Evolutionary conservation across 441 rosid genomes (phyloP).

Genomic region (Arabidopsis lyrata): DNA sequence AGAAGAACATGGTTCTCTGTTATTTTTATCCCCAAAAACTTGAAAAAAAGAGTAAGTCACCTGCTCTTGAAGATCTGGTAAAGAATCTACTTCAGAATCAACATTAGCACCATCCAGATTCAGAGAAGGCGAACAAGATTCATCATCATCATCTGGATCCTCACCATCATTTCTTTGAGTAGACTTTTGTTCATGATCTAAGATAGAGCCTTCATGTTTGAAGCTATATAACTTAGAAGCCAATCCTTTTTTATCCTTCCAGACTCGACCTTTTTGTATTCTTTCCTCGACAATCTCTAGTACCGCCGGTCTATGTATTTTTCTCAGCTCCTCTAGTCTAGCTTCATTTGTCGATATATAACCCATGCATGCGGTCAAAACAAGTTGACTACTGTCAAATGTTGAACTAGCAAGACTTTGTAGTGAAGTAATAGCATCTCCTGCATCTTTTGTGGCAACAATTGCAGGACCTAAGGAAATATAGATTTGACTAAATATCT

Average conservation of each 20-base stretch:
- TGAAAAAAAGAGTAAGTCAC: constrained; percentile 43
- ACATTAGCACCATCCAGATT: constrained; percentile 49
- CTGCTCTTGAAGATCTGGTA: constrained; percentile 78
- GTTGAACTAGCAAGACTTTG: constrained; percentile 78
- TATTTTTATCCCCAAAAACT: not conserved
- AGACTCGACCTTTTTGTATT: constrained; percentile 52
- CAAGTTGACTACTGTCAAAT: constrained; percentile 83
- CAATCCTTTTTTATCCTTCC: constrained; percentile 65
- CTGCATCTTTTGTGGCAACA: constrained; percentile 71
- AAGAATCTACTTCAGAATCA: constrained; percentile 52
- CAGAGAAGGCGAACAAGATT: constrained; percentile 45
- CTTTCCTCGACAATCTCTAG: constrained; percentile 59
- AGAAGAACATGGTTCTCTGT: too few species aligned
- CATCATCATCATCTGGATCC: constrained; percentile 41
- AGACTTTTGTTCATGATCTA: constrained; percentile 45
- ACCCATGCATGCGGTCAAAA: constrained; percentile 78
- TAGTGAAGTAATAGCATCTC: constrained; percentile 71
- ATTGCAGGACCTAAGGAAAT: constrained; percentile 68
- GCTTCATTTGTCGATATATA: constrained; percentile 64
- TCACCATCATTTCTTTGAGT: constrained; percentile 42
- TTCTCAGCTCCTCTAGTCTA: constrained; percentile 64
- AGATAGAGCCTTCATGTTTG: constrained; percentile 53
- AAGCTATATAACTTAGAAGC: constrained; percentile 71
- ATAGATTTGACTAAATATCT: constrained; percentile 7
- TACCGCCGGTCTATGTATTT: constrained; percentile 63